These are phyloP conservation scores for Tubosaeta sp. DNA, from an alignment of 768 basidiomycete species.

Conservation along the genomic window DNA sequence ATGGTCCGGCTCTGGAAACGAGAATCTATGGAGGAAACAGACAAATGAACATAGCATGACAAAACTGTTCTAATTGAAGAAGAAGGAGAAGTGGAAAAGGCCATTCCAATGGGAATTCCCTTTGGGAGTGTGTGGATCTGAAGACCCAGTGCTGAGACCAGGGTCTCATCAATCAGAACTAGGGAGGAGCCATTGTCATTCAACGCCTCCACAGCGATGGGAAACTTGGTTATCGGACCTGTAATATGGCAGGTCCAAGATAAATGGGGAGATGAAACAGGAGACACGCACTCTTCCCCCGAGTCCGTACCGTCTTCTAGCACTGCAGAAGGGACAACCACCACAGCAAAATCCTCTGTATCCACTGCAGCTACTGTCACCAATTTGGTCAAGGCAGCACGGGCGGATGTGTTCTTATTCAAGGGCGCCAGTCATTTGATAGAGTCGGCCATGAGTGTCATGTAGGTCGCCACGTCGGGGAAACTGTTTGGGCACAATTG, in stretches of 20 bases:
- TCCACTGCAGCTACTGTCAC: neutral
- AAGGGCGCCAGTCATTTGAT: neutral
- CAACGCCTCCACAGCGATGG: constrained; percentile 8
- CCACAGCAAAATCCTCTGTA: neutral
- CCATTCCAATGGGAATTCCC: no score
- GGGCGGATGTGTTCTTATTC: neutral
- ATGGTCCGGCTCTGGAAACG: constrained; percentile 7
- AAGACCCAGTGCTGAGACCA: no score
- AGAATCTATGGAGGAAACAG: no score
- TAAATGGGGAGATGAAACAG: constrained; percentile 5
- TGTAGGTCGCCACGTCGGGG: neutral
- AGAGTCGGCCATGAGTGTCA: neutral
- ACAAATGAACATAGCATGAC: no score
- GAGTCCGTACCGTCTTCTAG: neutral
- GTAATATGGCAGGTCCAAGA: constrained; percentile 10
- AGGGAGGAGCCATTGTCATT: constrained; percentile 31
- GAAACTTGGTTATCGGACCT: neutral
- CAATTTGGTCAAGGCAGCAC: neutral
- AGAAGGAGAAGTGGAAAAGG: no score
- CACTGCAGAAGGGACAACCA: neutral
- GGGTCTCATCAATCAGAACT: constrained; percentile 22
- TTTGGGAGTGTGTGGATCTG: no score
- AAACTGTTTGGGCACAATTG: neutral
- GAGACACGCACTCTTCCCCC: constrained; percentile 6
- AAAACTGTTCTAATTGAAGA: no score